These are phyloP conservation scores for Casuarina glauca DNA, from an alignment of 306 rosid species.

Conservation along the genomic window DNA sequence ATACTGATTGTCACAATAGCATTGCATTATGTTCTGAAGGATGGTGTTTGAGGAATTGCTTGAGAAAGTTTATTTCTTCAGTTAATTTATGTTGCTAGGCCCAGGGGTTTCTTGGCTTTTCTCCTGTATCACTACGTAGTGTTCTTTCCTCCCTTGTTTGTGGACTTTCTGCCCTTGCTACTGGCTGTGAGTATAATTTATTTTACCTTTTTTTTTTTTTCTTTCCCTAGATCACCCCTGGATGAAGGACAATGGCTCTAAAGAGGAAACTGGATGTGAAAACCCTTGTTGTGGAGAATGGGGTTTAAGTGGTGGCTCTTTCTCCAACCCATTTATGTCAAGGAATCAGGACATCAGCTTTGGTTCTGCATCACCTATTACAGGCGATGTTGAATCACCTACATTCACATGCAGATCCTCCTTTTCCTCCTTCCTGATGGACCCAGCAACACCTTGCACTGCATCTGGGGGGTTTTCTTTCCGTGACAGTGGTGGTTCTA, in stretches of 20 bases:
- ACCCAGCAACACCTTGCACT: constrained; percentile 57
- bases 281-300: constrained; percentile 34
- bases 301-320: constrained; percentile 51
- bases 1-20: neutral
- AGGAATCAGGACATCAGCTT: constrained; percentile 81
- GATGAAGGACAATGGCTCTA: constrained; percentile 50
- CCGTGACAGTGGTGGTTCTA: constrained; percentile 39
- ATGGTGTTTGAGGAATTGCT: neutral
- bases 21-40: neutral
- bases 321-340: constrained; percentile 65
- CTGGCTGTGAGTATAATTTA: neutral
- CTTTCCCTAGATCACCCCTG: constrained; percentile 66
- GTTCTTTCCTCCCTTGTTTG: neutral
- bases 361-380: constrained; percentile 52
- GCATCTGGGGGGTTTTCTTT: constrained; percentile 69
- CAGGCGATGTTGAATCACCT: constrained; percentile 61
- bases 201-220: constrained; percentile 11
- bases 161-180: neutral
- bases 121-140: neutral
- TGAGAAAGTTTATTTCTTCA: neutral
- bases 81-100: neutral
- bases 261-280: constrained; percentile 38
- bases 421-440: constrained; percentile 57
- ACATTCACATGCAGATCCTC: constrained; percentile 78
- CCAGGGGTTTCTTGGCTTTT: neutral